Base-by-base conservation (phyloP, 2,329 filamentous ascomycete genomes). In the Thielaviopsis ethacetica region DNA sequence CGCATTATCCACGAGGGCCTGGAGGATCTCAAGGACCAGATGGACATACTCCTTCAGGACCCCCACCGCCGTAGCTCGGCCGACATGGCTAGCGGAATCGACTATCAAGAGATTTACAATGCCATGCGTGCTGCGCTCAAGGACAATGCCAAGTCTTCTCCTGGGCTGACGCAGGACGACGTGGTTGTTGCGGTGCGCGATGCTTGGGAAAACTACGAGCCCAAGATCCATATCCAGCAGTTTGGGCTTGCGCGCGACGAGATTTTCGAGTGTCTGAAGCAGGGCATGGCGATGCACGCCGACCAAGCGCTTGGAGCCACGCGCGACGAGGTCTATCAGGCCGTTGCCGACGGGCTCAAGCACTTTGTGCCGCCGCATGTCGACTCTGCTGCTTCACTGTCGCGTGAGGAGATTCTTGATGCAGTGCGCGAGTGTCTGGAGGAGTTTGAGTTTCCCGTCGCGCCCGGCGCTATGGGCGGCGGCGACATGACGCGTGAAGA, bases 121-220 rank as follows among this genome's bases (percentile, higher is more conserved):
- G 85, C 88, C 19, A 83, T 96, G 66, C 86, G 87, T 64, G 83
- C 84, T 58, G 91, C 90, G 10, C 73, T 84, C 26, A 78, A 80
- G 62, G 85, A 86, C 64, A 76, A 80, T 5, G 56, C 47, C 72
- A 70, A 53, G 74, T 71, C 44, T 72, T 71, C 10, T 72, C 74
- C n/a, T n/a, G 15, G 30, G 15, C 71, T 88, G 53, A 84, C 83
- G 65, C 82, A 86, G 64, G 88, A 95, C 54, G 88, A 94, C 61
- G 88, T 97, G 41, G 79, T 97, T 1, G 80, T 86, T 27, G 90
- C 91, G 2, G 86, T 97, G 15, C 84, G 84, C 64, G 90, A 95
- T 65, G 91, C 91, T 0, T 95, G 90, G 82, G 91, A 96, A 67
- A 88, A 84, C 58, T 95, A 95, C 72, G 95, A 95, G 71, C 91